Base-by-base conservation (phyloP, 495 filamentous ascomycete genomes). In the Rusavskia elegans region DNA sequence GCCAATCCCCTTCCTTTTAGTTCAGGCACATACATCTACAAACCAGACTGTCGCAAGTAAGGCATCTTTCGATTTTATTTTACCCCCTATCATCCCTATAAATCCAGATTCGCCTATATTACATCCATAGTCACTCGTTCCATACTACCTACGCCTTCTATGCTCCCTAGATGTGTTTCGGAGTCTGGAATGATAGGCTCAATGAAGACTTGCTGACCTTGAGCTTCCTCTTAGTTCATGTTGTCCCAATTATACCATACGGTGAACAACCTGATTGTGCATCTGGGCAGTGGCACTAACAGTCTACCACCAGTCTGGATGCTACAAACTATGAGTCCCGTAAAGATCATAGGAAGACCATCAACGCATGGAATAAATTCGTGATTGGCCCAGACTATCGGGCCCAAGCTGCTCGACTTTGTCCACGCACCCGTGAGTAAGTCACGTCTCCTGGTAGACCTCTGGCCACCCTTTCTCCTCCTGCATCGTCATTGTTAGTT, bases 201-300 rank as follows among this genome's bases (percentile, higher is more conserved):
- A 35, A 11, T 35, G 8, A 11, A 14, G 32, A 35, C 32, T 11
- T 35, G 32, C 32, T 35, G 32, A 35, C 13, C 9, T 13, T 5
- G 32, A 35, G 13, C 8, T 35, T 14, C 2, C 8, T 14, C 8
- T 35, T 35, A 35, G 32, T 51, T 85, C 87, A 52, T 98, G 92
- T 61, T 98, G 92, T 63, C 87, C 89, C n/a, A 87, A 95, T 56
- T 95, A 97, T 64, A 93, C 89, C 1, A 81, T 97, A 56, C 82
- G 92, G 80, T 80, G 64, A 30, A 61, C 50, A 27, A 38, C 27
- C 16, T 11, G 8, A 35, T 35, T 14, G 32, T 35, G 32, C 32
- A 11, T 35, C 9, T 14, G 13, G 8, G 32, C 32, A 10, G 32
- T 35, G 2, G 32, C 17, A 38, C 30, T 50, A 20, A 50, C 6